Percentiles rank a stretch among this genome's conserved stretches.
Evolutionary conservation across 176 grass and related monocot genomes (phyloP).

Genomic region (Avena atlantica): DNA sequence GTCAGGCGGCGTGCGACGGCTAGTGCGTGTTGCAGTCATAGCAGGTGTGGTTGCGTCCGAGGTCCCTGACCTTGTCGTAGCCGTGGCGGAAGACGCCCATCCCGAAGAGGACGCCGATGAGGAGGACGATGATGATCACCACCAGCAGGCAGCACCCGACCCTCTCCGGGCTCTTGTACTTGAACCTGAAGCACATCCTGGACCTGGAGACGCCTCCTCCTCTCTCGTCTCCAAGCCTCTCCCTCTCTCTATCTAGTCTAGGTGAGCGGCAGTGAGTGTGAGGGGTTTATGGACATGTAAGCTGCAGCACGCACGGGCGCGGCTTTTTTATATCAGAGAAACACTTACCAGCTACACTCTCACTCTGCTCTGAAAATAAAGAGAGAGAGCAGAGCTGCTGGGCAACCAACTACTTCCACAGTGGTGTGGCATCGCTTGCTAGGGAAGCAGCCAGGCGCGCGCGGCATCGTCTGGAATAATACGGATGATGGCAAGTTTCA

Average conservation of each 20-base stretch:
- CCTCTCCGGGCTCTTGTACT: conserved; percentile 25
- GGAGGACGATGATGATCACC: conserved; percentile 39
- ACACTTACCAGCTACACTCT: neutral
- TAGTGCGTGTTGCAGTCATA: conserved; percentile 49
- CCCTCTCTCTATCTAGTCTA: neutral
- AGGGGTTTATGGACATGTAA: neutral
- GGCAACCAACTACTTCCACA: neutral
- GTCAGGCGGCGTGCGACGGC: neutral
- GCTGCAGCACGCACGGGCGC: neutral
- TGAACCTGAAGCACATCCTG: conserved; percentile 45
- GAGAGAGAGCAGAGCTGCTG: neutral
- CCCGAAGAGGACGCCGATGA: conserved; percentile 66
- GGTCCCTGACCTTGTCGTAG: conserved; percentile 37
- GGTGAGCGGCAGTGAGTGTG: neutral
- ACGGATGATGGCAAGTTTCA: neutral
- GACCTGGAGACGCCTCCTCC: neutral
- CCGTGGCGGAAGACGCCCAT: conserved; percentile 67
- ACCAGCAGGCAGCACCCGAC: conserved; percentile 52
- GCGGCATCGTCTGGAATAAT: neutral
- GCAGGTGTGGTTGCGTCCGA: conserved; percentile 62
- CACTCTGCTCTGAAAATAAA: neutral
- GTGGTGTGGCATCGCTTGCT: conserved; percentile 25
- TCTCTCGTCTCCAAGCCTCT: neutral
- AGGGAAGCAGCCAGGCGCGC: neutral
- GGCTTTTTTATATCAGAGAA: conserved; percentile 10